These are phyloP conservation scores for Thalassiosira livingstoniorum DNA, from an alignment of 352 stramenopile species.

Conservation along the genomic window DNA sequence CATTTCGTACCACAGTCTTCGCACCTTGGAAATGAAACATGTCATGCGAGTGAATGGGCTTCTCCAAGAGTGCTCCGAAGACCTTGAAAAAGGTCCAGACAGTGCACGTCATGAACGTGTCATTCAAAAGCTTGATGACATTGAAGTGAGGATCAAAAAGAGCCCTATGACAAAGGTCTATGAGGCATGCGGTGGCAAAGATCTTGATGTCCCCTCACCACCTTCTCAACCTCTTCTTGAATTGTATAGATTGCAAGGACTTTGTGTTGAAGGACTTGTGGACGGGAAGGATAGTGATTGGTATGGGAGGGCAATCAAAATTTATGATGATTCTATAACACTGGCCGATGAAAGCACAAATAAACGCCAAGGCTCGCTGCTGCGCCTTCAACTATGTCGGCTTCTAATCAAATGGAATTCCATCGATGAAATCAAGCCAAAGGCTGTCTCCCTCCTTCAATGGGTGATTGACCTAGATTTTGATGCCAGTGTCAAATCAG, in stretches of 20 bases:
- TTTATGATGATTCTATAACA: slow-evolving; percentile 47
- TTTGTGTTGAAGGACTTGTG: slow-evolving; percentile 21
- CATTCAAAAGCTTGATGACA: slow-evolving; percentile 13
- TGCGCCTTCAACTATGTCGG: slow-evolving; percentile 30
- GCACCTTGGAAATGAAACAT: slow-evolving; percentile 63
- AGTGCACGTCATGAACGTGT: slow-evolving; percentile 3
- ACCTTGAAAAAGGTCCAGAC: background rate
- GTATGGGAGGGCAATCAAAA: slow-evolving; percentile 19
- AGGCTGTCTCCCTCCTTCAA: background rate
- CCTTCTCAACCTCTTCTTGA: slow-evolving; percentile 24
- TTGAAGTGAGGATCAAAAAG: slow-evolving; percentile 24
- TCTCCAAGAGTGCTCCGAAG: slow-evolving; percentile 7
- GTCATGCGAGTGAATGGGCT: slow-evolving; percentile 41
- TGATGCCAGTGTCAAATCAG: slow-evolving; percentile 31
- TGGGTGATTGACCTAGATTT: slow-evolving; percentile 20
- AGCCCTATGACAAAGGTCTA: slow-evolving; percentile 58
- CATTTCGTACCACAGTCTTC: slow-evolving; percentile 44
- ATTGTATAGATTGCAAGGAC: slow-evolving; percentile 27
- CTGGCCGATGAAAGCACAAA: slow-evolving; percentile 41
- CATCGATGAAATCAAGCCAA: background rate
- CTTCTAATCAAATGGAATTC: slow-evolving; percentile 26
- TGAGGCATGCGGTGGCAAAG: slow-evolving; percentile 49
- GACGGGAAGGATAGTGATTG: slow-evolving; percentile 10
- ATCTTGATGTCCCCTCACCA: slow-evolving; percentile 31
- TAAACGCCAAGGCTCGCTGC: slow-evolving; percentile 9